Conservation (phyloP, 108 stramenopile genomes). For the Mediolabrus comicus region DNA sequence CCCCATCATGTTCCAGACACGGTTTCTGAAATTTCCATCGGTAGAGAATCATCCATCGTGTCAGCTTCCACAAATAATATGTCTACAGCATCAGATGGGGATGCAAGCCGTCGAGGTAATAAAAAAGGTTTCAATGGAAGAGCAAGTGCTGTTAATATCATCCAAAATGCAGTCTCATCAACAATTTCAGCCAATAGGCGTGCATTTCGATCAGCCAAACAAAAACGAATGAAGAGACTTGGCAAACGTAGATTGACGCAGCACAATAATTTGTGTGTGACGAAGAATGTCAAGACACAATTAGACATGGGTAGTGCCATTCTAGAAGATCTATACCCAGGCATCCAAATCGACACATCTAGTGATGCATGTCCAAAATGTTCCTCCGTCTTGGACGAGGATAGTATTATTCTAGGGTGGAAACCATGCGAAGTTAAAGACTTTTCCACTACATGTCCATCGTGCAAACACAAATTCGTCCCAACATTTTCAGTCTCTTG, state of each 20-base stretch:
- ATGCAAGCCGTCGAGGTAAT: not conserved
- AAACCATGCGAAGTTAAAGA: constrained; percentile 65
- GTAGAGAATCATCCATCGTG: constrained; percentile 17
- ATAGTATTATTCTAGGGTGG: constrained; percentile 73
- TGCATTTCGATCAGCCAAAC: constrained; percentile 23
- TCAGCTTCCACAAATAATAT: constrained; percentile 9
- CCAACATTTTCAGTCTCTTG: constrained; percentile 74
- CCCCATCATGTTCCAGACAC: constrained; percentile 13
- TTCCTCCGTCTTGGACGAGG: constrained; percentile 54
- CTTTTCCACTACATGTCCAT: constrained; percentile 68
- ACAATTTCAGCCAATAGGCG: constrained; percentile 29
- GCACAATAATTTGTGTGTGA: constrained; percentile 33
- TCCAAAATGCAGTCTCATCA: constrained; percentile 35
- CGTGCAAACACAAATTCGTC: constrained; percentile 77
- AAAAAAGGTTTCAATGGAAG: constrained; percentile 1
- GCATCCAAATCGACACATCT: constrained; percentile 64
- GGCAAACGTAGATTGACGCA: constrained; percentile 32
- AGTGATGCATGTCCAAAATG: constrained; percentile 81
- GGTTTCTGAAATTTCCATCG: constrained; percentile 27
- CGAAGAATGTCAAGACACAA: constrained; percentile 51
- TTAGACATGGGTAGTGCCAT: constrained; percentile 73
- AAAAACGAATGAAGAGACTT: constrained; percentile 23
- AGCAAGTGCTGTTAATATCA: constrained; percentile 1
- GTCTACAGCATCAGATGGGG: not conserved
- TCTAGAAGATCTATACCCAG: constrained; percentile 76